Evolutionary conservation across 306 rosid genomes (phyloP), one percentile per base, ranked within the genome.

Genomic region (Bauhinia variegata): DNA sequence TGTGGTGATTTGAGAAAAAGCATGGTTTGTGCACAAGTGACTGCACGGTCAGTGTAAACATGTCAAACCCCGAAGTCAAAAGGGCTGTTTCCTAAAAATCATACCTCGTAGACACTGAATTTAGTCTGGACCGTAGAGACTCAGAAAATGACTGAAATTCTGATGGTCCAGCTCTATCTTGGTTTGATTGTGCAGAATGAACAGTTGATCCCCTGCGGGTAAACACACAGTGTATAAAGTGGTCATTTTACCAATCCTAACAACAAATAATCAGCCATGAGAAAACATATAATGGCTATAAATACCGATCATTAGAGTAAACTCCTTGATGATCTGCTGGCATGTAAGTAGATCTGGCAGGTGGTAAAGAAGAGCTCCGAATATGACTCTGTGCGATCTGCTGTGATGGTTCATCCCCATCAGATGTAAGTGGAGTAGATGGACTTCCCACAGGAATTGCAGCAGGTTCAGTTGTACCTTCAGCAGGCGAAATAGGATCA

Each of bases 91-190:
- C 34, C 36, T 13, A 43, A 56, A 41, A 15, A 44, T 8, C 55
- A 53, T 88, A 95, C 99, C 83, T 90, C 81, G 38, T 68, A 11
- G 99, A 95, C 79, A 79, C 68, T 0, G 95, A 61, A 80, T 54
- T 82, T 44, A 95, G 71, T 67, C 68, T 90, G 43, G 96, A 82
- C 72, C 85, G 84, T 72, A 95, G 63, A 77, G 96, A 74, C 60
- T 95, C 99, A 0, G 97, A 90, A 70, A 90, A 78, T 67, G 96
- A 78, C 60, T 88, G 90, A 43, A 85, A 59, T 43, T 90, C 98
- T n/a, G 97, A 93, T 31, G 95, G 85, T 37, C 91, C 96, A 60
- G 87, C 95, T 37, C 66, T 54, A 65, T 87, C 96, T 61, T 78
- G 79, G 78, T 71, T 71, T 36, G 46, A 43, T 7, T 81, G 65